Percentiles rank a stretch among this genome's conserved stretches.
Conservation (phyloP, 345 rosid species). For the Gossypium australe region DNA sequence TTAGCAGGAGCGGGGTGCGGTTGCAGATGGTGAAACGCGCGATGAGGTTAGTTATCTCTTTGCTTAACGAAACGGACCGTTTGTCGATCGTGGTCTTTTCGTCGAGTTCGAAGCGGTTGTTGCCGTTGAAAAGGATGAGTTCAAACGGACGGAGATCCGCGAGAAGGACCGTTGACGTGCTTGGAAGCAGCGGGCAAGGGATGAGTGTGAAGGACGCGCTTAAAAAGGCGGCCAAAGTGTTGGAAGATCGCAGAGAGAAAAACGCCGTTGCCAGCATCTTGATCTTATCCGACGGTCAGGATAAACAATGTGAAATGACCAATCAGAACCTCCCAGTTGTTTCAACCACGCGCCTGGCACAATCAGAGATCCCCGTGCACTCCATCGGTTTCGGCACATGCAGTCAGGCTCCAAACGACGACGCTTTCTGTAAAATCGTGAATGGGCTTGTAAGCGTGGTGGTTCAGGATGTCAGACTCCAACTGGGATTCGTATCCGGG, state of each 20-base stretch:
- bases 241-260: conserved; percentile 77
- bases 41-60: conserved; percentile 54
- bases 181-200: conserved; percentile 47
- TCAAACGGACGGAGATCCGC: conserved; percentile 62
- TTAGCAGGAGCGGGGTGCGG: conserved; percentile 44
- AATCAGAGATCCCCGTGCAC: conserved; percentile 50
- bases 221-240: conserved; percentile 77
- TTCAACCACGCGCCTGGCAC: conserved; percentile 54
- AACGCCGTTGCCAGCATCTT: conserved; percentile 58
- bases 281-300: conserved; percentile 52
- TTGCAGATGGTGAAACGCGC: conserved; percentile 56
- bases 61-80: conserved; percentile 55
- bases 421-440: conserved; percentile 38
- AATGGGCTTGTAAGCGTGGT: conserved; percentile 41
- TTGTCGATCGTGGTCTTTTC: conserved; percentile 80
- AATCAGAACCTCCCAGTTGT: conserved; percentile 32
- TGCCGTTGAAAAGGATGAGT: conserved; percentile 70
- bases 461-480: conserved; percentile 60
- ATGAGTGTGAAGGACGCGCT: conserved; percentile 70
- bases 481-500: conserved; percentile 56
- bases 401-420: conserved; percentile 33
- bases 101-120: conserved; percentile 55
- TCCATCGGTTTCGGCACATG: conserved; percentile 42
- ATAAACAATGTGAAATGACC: conserved; percentile 28
- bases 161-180: conserved; percentile 56